A percentile compares a stretch with the other conserved stretches of the same genome.
Evolutionary conservation across 768 basidiomycete genomes (phyloP).

Genomic region (Russula lepida): DNA sequence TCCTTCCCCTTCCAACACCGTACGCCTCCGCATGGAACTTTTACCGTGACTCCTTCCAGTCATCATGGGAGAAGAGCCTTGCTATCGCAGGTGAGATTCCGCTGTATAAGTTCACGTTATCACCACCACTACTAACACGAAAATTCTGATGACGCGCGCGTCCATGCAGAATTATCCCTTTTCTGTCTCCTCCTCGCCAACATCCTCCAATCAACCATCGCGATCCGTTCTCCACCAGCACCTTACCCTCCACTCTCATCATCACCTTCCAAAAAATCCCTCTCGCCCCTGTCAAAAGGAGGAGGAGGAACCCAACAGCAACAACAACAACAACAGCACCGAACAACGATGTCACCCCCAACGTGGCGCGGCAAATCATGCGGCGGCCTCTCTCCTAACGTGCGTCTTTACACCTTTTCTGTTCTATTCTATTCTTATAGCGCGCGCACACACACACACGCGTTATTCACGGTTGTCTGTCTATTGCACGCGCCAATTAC

Average conservation of each 20-base stretch:
- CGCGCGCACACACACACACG: background rate
- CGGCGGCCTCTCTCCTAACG: conserved; percentile 15
- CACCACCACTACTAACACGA: background rate
- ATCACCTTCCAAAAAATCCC: conserved; percentile 11
- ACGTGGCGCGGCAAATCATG: conserved; percentile 9
- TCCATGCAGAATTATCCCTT: conserved; percentile 6
- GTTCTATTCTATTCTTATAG: too few species aligned
- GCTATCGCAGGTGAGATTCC: conserved; percentile 1
- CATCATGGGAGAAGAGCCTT: conserved; percentile 11
- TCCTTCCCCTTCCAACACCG: conserved; percentile 19
- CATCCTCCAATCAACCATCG: conserved; percentile 11
- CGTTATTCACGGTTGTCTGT: background rate
- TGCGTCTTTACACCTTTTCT: background rate
- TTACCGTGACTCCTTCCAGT: conserved; percentile 17
- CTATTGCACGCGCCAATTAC: background rate
- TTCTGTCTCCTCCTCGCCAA: conserved; percentile 14
- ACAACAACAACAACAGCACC: background rate
- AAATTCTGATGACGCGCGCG: background rate
- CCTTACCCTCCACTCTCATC: conserved; percentile 7
- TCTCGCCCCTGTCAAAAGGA: conserved; percentile 1
- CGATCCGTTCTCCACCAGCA: conserved; percentile 14
- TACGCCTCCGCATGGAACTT: conserved; percentile 19
- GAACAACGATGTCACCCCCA: background rate
- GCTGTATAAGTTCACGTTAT: background rate
- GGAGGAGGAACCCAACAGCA: background rate